A percentile compares a stretch with the other conserved stretches of the same genome.
Evolutionary conservation across 768 basidiomycete species (phyloP).

Genomic region (Boletales sp.): DNA sequence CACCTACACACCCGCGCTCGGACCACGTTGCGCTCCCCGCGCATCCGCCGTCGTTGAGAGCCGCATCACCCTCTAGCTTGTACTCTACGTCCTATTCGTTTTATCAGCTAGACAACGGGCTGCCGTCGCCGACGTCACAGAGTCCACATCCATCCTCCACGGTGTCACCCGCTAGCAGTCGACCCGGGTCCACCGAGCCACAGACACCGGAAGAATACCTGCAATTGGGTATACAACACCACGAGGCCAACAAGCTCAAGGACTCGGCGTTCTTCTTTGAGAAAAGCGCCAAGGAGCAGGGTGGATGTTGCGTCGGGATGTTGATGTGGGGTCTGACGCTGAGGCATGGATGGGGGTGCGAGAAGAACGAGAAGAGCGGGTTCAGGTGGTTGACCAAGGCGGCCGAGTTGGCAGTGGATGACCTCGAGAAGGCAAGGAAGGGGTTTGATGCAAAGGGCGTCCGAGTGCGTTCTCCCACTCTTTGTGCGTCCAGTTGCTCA

Average conservation of each 20-base stretch:
- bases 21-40: slow-evolving; percentile 19
- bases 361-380: slow-evolving; percentile 71
- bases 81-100: slow-evolving; percentile 64
- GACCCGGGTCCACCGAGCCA: slow-evolving; percentile 17
- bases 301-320: slow-evolving; percentile 88
- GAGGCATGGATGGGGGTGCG: slow-evolving; percentile 85
- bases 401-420: slow-evolving; percentile 74
- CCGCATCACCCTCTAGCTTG: slow-evolving; percentile 39
- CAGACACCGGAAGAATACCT: slow-evolving; percentile 63
- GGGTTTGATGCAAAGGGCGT: slow-evolving; percentile 54
- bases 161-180: slow-evolving; percentile 14
- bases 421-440: slow-evolving; percentile 62
- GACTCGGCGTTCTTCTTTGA: slow-evolving; percentile 76
- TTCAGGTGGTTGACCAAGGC: slow-evolving; percentile 84
- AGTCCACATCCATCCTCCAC: slow-evolving; percentile 13
- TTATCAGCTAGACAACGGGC: slow-evolving; percentile 51
- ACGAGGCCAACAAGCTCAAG: slow-evolving; percentile 65
- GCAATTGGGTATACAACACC: slow-evolving; percentile 72
- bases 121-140: slow-evolving; percentile 40
- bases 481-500: background rate
- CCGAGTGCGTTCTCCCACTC: slow-evolving; percentile 35
- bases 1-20: slow-evolving; percentile 13
- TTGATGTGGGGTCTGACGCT: slow-evolving; percentile 87
- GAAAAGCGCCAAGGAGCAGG: slow-evolving; percentile 64
- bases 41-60: slow-evolving; percentile 36